These are phyloP conservation scores for Candida nemodendra DNA, from an alignment of 805 yeast species.

Conservation along the genomic window DNA sequence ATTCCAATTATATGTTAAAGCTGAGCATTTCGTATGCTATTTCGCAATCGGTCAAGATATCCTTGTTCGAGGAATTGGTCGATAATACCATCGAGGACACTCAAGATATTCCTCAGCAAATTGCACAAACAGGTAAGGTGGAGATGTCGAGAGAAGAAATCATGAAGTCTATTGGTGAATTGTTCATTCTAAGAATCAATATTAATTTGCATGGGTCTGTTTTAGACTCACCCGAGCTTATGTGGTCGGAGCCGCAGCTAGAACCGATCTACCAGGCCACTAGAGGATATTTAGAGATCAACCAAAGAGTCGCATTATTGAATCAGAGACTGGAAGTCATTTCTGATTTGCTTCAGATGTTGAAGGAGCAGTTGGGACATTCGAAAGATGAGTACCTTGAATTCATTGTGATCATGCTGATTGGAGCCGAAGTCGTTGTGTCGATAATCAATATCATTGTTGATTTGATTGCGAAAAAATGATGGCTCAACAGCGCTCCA, in stretches of 20 bases:
- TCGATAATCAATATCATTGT: slow-evolving; percentile 75
- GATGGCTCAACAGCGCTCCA: too few relatives aligned
- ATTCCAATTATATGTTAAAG: slow-evolving; percentile 85
- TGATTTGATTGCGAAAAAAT: slow-evolving; percentile 28
- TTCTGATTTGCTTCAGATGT: slow-evolving; percentile 89
- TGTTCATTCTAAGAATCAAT: slow-evolving; percentile 82
- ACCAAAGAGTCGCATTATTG: slow-evolving; percentile 84
- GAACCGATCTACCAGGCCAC: slow-evolving; percentile 98
- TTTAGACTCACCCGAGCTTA: slow-evolving; percentile 92
- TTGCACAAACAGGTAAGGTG: slow-evolving; percentile 92
- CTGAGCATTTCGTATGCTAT: slow-evolving; percentile 93
- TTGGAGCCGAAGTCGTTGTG: slow-evolving; percentile 88
- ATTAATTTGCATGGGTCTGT: slow-evolving; percentile 85
- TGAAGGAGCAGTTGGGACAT: slow-evolving; percentile 95
- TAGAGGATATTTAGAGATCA: slow-evolving; percentile 91
- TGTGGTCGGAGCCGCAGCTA: slow-evolving; percentile 98
- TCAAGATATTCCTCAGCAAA: slow-evolving; percentile 94
- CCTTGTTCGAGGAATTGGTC: slow-evolving; percentile 91
- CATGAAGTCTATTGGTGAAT: slow-evolving; percentile 96
- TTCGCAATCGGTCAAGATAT: slow-evolving; percentile 93
- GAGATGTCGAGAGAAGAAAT: slow-evolving; percentile 92
- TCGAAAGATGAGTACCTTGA: slow-evolving; percentile 91
- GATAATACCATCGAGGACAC: slow-evolving; percentile 97
- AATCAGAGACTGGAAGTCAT: slow-evolving; percentile 94
- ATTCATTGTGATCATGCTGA: slow-evolving; percentile 83